These are phyloP conservation scores for Phylloporus sp. DNA, from an alignment of 768 basidiomycete species.

Conservation along the genomic window DNA sequence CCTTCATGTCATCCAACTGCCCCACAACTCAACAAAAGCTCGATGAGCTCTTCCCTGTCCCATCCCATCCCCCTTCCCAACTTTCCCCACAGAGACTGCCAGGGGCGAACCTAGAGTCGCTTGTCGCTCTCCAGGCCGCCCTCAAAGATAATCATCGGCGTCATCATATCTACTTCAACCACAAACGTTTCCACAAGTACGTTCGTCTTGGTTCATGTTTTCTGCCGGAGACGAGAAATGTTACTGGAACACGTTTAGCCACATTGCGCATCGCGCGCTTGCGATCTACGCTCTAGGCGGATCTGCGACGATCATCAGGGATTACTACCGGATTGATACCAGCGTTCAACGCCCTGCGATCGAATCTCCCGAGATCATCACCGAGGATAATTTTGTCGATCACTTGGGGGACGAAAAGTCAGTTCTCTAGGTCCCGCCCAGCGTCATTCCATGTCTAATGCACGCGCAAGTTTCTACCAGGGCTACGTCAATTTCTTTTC, in stretches of 20 bases:
- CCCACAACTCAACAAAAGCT: background rate
- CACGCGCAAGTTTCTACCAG: constrained; percentile 19
- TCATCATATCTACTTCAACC: constrained; percentile 47
- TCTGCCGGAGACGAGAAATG: background rate
- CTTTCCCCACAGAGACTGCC: constrained; percentile 27
- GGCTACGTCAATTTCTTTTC: constrained; percentile 27
- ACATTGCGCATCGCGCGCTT: constrained; percentile 28
- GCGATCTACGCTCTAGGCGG: constrained; percentile 28
- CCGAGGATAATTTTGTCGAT: constrained; percentile 19
- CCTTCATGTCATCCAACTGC: constrained; percentile 13
- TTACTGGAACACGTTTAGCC: constrained; percentile 10
- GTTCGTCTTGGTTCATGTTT: constrained; percentile 5
- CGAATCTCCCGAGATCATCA: constrained; percentile 23
- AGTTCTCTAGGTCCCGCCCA: background rate
- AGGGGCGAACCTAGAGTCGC: constrained; percentile 21
- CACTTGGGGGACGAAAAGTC: constrained; percentile 26
- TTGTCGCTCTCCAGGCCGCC: constrained; percentile 24
- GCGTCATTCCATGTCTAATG: background rate
- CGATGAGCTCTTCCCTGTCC: constrained; percentile 24
- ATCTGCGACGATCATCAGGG: constrained; percentile 18
- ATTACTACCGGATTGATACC: constrained; percentile 24
- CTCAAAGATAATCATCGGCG: constrained; percentile 47
- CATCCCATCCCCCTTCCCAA: constrained; percentile 23
- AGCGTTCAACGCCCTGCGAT: constrained; percentile 19
- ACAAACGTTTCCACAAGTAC: constrained; percentile 48